Evolutionary conservation across 371 early-diverging fungal species (phyloP).

Genomic region (Mucor racemosus): DNA sequence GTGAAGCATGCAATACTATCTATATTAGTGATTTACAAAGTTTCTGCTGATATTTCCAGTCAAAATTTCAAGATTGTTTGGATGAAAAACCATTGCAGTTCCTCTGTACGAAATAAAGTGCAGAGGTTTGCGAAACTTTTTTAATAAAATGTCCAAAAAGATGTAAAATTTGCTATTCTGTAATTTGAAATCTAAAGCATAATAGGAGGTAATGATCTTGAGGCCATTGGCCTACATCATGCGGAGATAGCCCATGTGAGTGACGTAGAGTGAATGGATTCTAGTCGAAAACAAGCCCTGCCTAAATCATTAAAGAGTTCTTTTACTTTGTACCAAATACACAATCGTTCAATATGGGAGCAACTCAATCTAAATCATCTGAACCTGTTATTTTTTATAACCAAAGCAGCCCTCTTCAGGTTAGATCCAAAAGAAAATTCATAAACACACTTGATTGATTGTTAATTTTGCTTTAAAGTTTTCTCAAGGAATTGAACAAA

Average conservation of each 20-base stretch:
- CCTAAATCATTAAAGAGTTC: neutral
- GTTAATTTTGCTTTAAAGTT: neutral
- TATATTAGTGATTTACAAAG: neutral
- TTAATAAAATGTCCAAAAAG: too few relatives aligned
- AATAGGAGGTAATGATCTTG: too few relatives aligned
- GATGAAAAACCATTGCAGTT: too few relatives aligned
- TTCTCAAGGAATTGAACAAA: slow-evolving; percentile 9
- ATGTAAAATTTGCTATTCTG: too few relatives aligned
- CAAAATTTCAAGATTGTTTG: too few relatives aligned
- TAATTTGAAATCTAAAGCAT: too few relatives aligned
- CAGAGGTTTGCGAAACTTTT: too few relatives aligned
- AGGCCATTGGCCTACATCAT: neutral
- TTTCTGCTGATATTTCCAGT: neutral
- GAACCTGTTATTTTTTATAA: slow-evolving; percentile 57
- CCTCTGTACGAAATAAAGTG: too few relatives aligned
- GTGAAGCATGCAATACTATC: neutral
- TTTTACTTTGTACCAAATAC: neutral
- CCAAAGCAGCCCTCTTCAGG: slow-evolving; percentile 51
- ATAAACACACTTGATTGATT: neutral
- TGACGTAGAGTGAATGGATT: neutral
- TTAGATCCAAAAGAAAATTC: slow-evolving; percentile 2
- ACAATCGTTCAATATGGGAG: slow-evolving; percentile 37
- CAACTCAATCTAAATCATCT: slow-evolving; percentile 47
- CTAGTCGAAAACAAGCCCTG: neutral
- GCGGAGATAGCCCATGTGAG: neutral